These are phyloP conservation scores for Phoma herbarum DNA, from an alignment of 2,329 filamentous ascomycete species.

Conservation along the genomic window DNA sequence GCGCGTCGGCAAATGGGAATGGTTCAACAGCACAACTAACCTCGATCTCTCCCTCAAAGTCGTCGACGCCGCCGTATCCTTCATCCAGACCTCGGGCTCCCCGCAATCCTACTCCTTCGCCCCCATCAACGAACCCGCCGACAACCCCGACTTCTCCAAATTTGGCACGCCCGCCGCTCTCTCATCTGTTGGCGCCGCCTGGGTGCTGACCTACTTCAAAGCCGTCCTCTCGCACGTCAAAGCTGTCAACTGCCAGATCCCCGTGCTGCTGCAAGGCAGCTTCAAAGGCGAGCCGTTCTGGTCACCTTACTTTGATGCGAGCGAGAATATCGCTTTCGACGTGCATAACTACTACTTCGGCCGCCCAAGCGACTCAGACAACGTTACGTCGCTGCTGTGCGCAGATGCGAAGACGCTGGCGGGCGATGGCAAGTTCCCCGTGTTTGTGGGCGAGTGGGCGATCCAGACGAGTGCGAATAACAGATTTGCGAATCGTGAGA, in stretches of 20 bases:
- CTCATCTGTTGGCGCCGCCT: slow-evolving; percentile 39
- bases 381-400: slow-evolving; percentile 24
- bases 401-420: slow-evolving; percentile 26
- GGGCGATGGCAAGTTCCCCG: slow-evolving; percentile 28
- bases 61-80: slow-evolving; percentile 45
- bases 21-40: slow-evolving; percentile 50
- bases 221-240: slow-evolving; percentile 25
- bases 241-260: slow-evolving; percentile 28
- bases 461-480: slow-evolving; percentile 48
- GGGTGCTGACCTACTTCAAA: slow-evolving; percentile 47
- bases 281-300: slow-evolving; percentile 34
- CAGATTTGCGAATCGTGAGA: slow-evolving; percentile 38
- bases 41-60: slow-evolving; percentile 46
- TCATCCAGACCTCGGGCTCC: slow-evolving; percentile 40
- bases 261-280: slow-evolving; percentile 30
- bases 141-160: slow-evolving; percentile 42
- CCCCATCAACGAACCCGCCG: slow-evolving; percentile 52
- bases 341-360: slow-evolving; percentile 41
- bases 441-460: slow-evolving; percentile 50
- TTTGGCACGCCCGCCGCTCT: slow-evolving; percentile 47
- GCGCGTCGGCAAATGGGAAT: slow-evolving; percentile 39
- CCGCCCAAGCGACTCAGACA: slow-evolving; percentile 22
- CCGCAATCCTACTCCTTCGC: slow-evolving; percentile 47
- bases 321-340: slow-evolving; percentile 35
- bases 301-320: slow-evolving; percentile 20